Evolutionary conservation across 1,284 basidiomycete species (phyloP).

Genomic region (Cystobasidium slooffiae): DNA sequence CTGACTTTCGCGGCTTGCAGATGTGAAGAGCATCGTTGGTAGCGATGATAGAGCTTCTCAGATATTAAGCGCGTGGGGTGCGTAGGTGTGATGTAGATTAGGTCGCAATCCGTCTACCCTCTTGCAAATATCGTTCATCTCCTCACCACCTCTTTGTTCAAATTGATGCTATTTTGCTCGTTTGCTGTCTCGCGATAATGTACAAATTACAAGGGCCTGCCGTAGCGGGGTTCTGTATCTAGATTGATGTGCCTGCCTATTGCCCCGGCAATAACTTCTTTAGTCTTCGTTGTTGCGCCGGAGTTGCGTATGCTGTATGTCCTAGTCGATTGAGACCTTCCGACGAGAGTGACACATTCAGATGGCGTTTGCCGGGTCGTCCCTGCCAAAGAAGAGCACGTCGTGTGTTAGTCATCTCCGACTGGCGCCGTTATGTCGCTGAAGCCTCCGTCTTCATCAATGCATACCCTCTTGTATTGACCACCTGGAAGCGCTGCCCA

Average conservation of each 20-base stretch:
- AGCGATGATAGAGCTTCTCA: not conserved
- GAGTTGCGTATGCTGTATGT: slow-evolving; percentile 37
- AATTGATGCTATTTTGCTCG: too few relatives aligned
- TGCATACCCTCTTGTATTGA: slow-evolving; percentile 38
- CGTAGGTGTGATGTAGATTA: too few relatives aligned
- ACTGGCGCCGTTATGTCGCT: not conserved
- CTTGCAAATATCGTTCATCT: too few relatives aligned
- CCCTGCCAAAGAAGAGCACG: slow-evolving; percentile 13
- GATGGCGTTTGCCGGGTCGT: slow-evolving; percentile 41
- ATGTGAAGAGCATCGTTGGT: slow-evolving; percentile 1
- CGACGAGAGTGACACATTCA: slow-evolving; percentile 39
- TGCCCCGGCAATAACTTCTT: slow-evolving; percentile 34
- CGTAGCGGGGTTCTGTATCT: not conserved
- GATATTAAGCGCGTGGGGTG: slow-evolving; percentile 5
- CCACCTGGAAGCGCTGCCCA: slow-evolving; percentile 38
- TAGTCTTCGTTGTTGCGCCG: slow-evolving; percentile 22
- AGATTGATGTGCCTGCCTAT: not conserved
- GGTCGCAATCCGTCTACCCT: too few relatives aligned
- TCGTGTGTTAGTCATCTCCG: not conserved
- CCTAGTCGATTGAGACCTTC: slow-evolving; percentile 34
- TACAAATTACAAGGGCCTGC: not conserved
- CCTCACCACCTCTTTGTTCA: too few relatives aligned
- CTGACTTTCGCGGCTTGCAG: not conserved
- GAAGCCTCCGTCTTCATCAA: not conserved
- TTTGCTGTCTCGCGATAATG: too few relatives aligned